Evolutionary conservation across 2,329 filamentous ascomycete species (phyloP).

Genomic region (Scedosporium minutisporum): DNA sequence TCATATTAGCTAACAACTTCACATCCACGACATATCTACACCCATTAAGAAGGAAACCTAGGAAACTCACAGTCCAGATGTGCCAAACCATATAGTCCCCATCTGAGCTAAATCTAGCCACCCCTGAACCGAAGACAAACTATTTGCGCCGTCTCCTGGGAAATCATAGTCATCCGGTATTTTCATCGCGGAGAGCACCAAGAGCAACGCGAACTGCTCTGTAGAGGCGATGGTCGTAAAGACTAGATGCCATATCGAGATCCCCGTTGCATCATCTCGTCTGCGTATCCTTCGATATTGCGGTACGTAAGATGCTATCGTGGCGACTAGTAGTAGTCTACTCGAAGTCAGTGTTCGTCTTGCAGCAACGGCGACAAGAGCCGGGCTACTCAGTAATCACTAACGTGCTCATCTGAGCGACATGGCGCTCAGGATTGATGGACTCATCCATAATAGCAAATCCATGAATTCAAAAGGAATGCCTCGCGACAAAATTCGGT

Average conservation of each 20-base stretch:
- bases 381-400: not conserved
- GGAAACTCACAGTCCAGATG: conserved; percentile 1
- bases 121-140: conserved; percentile 3
- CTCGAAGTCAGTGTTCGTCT: not conserved
- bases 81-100: not conserved
- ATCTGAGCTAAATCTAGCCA: conserved; percentile 6
- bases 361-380: not conserved
- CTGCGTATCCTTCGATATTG: conserved; percentile 4
- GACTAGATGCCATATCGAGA: conserved; percentile 4
- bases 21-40: not conserved
- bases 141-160: not conserved
- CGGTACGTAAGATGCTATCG: conserved; percentile 2
- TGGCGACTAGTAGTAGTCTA: conserved; percentile 2
- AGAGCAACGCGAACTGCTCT: conserved; percentile 2
- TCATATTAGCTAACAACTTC: not conserved
- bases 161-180: conserved; percentile 4
- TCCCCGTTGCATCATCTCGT: not conserved
- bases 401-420: conserved; percentile 7
- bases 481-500: not conserved
- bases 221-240: conserved; percentile 3
- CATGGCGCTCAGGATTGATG: conserved; percentile 1
- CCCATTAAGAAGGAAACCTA: not conserved
- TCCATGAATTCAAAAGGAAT: not conserved
- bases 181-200: not conserved
- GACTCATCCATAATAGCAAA: not conserved